Conservation (phyloP, 2,329 filamentous ascomycete species). For the Penicillium sp. region DNA sequence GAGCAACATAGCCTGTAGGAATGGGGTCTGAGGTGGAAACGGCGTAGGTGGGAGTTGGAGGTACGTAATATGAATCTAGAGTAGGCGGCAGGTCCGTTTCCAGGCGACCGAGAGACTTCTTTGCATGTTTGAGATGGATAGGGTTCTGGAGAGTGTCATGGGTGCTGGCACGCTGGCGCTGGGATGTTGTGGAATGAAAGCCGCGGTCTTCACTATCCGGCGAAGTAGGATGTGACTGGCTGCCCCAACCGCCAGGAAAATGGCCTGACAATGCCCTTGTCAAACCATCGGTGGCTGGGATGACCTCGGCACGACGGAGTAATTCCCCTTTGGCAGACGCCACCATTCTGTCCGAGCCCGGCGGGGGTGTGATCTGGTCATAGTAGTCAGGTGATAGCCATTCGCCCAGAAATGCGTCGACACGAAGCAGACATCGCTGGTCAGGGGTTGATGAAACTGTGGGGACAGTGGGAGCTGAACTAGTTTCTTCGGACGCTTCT, state of each 20-base stretch:
- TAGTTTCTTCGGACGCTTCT: slow-evolving; percentile 14
- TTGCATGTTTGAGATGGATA: slow-evolving; percentile 15
- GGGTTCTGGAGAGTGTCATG: slow-evolving; percentile 39
- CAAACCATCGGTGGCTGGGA: slow-evolving; percentile 47
- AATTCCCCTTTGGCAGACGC: slow-evolving; percentile 85
- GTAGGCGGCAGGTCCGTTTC: slow-evolving; percentile 34
- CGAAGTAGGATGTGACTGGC: slow-evolving; percentile 31
- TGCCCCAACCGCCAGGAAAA: slow-evolving; percentile 59
- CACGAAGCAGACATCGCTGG: slow-evolving; percentile 56
- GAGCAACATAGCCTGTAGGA: slow-evolving; percentile 81
- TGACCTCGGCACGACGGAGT: slow-evolving; percentile 68
- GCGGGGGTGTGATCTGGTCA: slow-evolving; percentile 85
- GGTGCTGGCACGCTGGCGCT: slow-evolving; percentile 51
- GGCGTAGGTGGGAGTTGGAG: slow-evolving; percentile 79
- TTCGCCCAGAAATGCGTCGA: slow-evolving; percentile 92
- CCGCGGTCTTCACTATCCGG: slow-evolving; percentile 28
- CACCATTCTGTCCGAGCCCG: slow-evolving; percentile 81
- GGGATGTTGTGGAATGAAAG: slow-evolving; percentile 1
- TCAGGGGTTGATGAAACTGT: slow-evolving; percentile 4
- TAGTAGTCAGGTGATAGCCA: slow-evolving; percentile 95
- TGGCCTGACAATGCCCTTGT: slow-evolving; percentile 44
- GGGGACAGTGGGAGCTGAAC: slow-evolving; percentile 1
- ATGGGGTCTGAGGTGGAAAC: slow-evolving; percentile 78
- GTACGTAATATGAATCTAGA: slow-evolving; percentile 59
- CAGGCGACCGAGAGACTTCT: slow-evolving; percentile 31